Evolutionary conservation across 495 filamentous ascomycete species (phyloP).

Genomic region (Penicillium lividum): DNA sequence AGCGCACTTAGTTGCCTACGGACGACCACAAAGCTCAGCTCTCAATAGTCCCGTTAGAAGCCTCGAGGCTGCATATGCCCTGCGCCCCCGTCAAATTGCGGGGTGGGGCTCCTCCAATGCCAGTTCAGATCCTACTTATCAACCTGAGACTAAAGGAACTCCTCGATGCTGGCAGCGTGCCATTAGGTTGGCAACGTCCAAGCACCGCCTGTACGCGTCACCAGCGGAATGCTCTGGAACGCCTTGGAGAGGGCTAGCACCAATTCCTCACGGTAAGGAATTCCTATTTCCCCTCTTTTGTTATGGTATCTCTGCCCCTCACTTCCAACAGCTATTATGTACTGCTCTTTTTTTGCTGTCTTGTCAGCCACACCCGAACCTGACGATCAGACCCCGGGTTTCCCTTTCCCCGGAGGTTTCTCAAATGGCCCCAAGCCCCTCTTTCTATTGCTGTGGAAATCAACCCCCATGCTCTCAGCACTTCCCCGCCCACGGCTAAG

Average conservation of each 20-base stretch:
- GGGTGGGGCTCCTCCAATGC: conserved; percentile 24
- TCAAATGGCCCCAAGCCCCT: conserved; percentile 4
- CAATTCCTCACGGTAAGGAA: not conserved
- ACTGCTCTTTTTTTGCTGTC: not conserved
- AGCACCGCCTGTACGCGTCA: conserved; percentile 5
- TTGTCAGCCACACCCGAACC: conserved; percentile 13
- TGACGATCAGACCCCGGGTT: conserved; percentile 10
- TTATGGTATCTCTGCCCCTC: not conserved
- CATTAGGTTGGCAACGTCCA: conserved; percentile 4
- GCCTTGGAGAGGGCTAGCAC: not conserved
- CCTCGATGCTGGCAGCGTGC: conserved; percentile 12
- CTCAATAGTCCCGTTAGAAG: not conserved
- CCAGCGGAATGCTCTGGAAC: conserved; percentile 14
- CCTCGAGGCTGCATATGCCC: conserved; percentile 13
- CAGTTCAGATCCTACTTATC: conserved; percentile 18
- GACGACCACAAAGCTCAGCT: not conserved
- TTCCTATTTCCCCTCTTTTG: not conserved
- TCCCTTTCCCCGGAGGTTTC: conserved; percentile 6
- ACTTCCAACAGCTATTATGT: not conserved
- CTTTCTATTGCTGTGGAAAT: not conserved
- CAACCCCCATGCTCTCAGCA: not conserved
- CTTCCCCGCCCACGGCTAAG: conserved; percentile 1
- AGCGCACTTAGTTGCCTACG: not conserved
- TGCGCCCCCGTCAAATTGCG: conserved; percentile 19
- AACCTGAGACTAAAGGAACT: conserved; percentile 4